phyloP scores from a whole-genome alignment of 2,329 filamentous ascomycete species.

The Xylaria sp. region DNA sequence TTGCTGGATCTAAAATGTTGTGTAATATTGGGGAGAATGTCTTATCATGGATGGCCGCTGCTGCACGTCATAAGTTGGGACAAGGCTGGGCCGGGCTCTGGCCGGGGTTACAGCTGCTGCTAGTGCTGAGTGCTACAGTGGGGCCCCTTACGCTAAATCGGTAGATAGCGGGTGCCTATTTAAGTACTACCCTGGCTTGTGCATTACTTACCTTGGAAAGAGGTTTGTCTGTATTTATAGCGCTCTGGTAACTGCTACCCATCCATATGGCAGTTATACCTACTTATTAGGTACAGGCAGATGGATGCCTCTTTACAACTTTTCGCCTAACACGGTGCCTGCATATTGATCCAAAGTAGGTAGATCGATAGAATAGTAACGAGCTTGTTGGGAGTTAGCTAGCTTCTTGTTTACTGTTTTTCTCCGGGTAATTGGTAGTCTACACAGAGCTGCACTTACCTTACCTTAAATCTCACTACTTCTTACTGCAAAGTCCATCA shows the following conservation, averaged over 20 bases:
- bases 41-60: constrained; percentile 14
- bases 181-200: not conserved
- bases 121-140: constrained; percentile 15
- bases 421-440: not conserved
- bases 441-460: not conserved
- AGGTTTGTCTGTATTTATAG: not conserved
- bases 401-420: too few relatives aligned
- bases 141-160: not conserved
- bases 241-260: too few relatives aligned
- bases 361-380: too few relatives aligned
- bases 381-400: too few relatives aligned
- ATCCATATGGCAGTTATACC: too few relatives aligned
- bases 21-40: constrained; percentile 23
- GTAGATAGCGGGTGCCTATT: not conserved
- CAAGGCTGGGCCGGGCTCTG: constrained; percentile 18
- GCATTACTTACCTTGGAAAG: not conserved
- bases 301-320: too few relatives aligned
- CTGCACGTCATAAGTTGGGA: constrained; percentile 30
- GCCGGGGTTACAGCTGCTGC: not conserved
- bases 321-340: too few relatives aligned
- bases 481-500: constrained; percentile 4
- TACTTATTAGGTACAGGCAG: too few relatives aligned
- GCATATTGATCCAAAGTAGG: too few relatives aligned
- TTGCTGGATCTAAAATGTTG: constrained; percentile 20
- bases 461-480: constrained; percentile 21